These are phyloP conservation scores for Phytophthora fragariaefolia DNA, from an alignment of 352 stramenopile species.

Conservation along the genomic window DNA sequence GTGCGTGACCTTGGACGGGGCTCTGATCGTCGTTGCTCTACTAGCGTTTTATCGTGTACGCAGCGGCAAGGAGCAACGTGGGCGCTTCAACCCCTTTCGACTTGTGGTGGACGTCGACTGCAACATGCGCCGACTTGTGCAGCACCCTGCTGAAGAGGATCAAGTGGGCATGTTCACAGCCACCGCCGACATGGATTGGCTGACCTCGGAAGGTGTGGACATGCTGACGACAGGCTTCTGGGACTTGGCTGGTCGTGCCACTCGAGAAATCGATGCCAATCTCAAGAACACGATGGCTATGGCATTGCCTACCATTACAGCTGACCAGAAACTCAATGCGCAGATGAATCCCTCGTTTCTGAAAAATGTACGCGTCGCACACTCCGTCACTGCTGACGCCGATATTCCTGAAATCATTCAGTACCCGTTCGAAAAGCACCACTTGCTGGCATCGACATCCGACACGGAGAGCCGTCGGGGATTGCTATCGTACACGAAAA, in stretches of 20 bases:
- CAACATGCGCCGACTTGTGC: conserved; percentile 56
- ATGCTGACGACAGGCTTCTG: conserved; percentile 50
- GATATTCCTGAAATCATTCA: conserved; percentile 35
- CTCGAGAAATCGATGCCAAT: conserved; percentile 26
- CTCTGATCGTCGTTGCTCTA: conserved; percentile 36
- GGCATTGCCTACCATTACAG: conserved; percentile 34
- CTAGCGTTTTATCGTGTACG: conserved; percentile 41
- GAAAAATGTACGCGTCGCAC: conserved; percentile 31
- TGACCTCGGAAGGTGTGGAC: conserved; percentile 50
- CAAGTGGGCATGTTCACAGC: conserved; percentile 50
- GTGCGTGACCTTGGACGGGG: conserved; percentile 45
- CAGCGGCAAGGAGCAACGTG: conserved; percentile 31
- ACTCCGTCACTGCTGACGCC: conserved; percentile 38
- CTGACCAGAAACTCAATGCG: conserved; percentile 40
- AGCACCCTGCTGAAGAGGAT: conserved; percentile 35
- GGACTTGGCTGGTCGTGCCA: conserved; percentile 46
- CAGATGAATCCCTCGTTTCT: conserved; percentile 34
- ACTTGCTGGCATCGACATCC: conserved; percentile 19
- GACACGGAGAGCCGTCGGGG: conserved; percentile 18
- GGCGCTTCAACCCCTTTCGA: conserved; percentile 48
- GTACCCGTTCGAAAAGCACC: conserved; percentile 38
- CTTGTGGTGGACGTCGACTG: conserved; percentile 44
- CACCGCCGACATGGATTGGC: conserved; percentile 25
- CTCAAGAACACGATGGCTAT: conserved; percentile 41
- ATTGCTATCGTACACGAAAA: conserved; percentile 26